Percentiles rank a stretch among this genome's conserved stretches.
Conservation (phyloP, 2,329 filamentous ascomycete species). For the Lecanicillium sp. region DNA sequence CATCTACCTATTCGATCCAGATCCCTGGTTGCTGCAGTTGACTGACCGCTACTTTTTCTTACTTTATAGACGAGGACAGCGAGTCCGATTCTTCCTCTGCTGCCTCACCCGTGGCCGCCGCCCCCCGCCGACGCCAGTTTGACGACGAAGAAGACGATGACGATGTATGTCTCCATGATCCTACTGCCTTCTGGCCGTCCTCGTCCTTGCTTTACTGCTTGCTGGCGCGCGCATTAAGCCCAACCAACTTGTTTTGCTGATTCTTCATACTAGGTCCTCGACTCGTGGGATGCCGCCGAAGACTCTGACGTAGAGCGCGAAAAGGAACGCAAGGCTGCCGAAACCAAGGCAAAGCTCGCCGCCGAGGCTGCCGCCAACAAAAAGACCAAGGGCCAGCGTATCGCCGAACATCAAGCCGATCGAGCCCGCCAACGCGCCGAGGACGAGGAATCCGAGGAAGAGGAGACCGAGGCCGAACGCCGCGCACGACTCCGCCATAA, state of each 20-base stretch:
- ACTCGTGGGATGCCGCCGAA: slow-evolving; percentile 94
- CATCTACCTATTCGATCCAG: background rate
- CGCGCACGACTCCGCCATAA: slow-evolving; percentile 67
- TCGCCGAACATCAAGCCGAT: slow-evolving; percentile 67
- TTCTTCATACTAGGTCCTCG: slow-evolving; percentile 61
- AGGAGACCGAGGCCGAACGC: slow-evolving; percentile 64
- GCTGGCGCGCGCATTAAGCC: background rate
- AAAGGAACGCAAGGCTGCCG: slow-evolving; percentile 80
- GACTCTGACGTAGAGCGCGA: slow-evolving; percentile 96
- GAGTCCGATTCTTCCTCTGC: slow-evolving; percentile 26
- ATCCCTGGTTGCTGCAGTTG: slow-evolving; percentile 5
- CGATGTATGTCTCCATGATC: slow-evolving; percentile 62
- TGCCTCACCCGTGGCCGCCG: slow-evolving; percentile 24
- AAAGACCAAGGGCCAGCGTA: slow-evolving; percentile 79
- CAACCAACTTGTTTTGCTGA: slow-evolving; percentile 1
- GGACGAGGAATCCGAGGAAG: slow-evolving; percentile 52
- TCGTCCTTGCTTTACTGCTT: no score
- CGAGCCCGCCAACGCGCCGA: slow-evolving; percentile 44
- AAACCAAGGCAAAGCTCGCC: slow-evolving; percentile 81
- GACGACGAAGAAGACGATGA: slow-evolving; percentile 84
- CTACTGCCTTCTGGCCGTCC: slow-evolving; percentile 3
- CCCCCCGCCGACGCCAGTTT: slow-evolving; percentile 53
- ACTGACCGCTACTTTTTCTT: slow-evolving; percentile 14
- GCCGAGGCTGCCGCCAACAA: slow-evolving; percentile 83
- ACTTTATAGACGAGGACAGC: slow-evolving; percentile 30